Percentiles rank a stretch among this genome's conserved stretches.
These are phyloP conservation scores for Pythium grandisporangium DNA, from an alignment of 352 stramenopile genomes.

Conservation along the genomic window DNA sequence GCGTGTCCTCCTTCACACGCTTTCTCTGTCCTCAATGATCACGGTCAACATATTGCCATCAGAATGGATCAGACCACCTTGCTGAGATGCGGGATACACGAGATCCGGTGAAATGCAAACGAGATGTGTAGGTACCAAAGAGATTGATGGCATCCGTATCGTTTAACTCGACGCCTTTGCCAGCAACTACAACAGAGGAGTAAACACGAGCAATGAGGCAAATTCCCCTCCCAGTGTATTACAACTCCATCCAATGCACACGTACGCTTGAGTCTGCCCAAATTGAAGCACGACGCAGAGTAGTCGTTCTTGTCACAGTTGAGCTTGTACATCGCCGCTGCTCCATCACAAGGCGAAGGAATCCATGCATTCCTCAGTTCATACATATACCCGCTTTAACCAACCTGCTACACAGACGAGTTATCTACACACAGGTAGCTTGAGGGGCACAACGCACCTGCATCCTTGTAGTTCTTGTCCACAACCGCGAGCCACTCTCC, in stretches of 20 bases:
- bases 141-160: constrained; percentile 58
- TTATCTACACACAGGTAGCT: not conserved
- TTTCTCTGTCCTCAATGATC: constrained; percentile 74
- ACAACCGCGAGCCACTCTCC: constrained; percentile 83
- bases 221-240: not conserved
- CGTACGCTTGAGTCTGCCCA: constrained; percentile 72
- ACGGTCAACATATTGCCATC: too few species aligned
- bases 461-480: constrained; percentile 77
- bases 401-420: not conserved
- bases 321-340: constrained; percentile 71
- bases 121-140: constrained; percentile 23
- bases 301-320: constrained; percentile 82
- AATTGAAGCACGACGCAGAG: constrained; percentile 80
- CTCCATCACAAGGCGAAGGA: too few species aligned
- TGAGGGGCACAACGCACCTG: constrained; percentile 19
- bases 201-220: not conserved
- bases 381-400: too few species aligned
- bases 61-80: too few species aligned
- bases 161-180: constrained; percentile 66
- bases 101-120: too few species aligned
- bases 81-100: too few species aligned
- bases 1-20: constrained; percentile 60
- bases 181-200: constrained; percentile 45
- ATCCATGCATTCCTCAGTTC: too few species aligned
- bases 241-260: not conserved